These are phyloP conservation scores for Allomyces arbusculus DNA, from an alignment of 192 early-diverging fungal species.

Conservation along the genomic window DNA sequence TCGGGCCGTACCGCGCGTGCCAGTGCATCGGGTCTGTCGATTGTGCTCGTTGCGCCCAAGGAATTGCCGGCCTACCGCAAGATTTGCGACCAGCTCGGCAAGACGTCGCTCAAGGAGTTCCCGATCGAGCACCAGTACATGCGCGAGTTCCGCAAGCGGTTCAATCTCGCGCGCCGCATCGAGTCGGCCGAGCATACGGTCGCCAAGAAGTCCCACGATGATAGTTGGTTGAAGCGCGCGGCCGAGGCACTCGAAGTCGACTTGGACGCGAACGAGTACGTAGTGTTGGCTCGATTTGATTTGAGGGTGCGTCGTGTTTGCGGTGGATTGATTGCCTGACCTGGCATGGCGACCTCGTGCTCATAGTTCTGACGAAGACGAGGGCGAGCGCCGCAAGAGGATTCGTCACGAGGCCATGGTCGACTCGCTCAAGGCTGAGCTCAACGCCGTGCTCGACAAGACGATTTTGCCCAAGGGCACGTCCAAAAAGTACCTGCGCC, in stretches of 20 bases:
- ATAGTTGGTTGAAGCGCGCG: slow-evolving; percentile 55
- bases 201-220: slow-evolving; percentile 41
- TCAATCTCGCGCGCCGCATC: slow-evolving; percentile 61
- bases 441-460: slow-evolving; percentile 10
- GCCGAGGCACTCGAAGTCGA: slow-evolving; percentile 63
- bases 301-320: not conserved
- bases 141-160: slow-evolving; percentile 46
- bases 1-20: slow-evolving; percentile 86
- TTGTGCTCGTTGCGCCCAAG: slow-evolving; percentile 67
- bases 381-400: too few species aligned
- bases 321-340: slow-evolving; percentile 1
- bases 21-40: slow-evolving; percentile 52
- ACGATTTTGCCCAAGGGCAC: slow-evolving; percentile 18
- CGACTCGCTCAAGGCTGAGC: slow-evolving; percentile 7
- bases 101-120: slow-evolving; percentile 50
- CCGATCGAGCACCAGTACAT: slow-evolving; percentile 58
- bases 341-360: too few species aligned
- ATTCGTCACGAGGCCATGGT: not conserved
- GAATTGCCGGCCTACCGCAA: slow-evolving; percentile 63
- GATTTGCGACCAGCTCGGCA: slow-evolving; percentile 58
- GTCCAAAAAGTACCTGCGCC: slow-evolving; percentile 10
- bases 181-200: slow-evolving; percentile 57
- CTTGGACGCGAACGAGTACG: slow-evolving; percentile 42
- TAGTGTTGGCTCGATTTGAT: not conserved
- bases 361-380: too few species aligned